A percentile compares a stretch with the other conserved stretches of the same genome.
These are phyloP conservation scores for Spizellomyces sp. DNA, from an alignment of 192 early-diverging fungal species.

Conservation along the genomic window DNA sequence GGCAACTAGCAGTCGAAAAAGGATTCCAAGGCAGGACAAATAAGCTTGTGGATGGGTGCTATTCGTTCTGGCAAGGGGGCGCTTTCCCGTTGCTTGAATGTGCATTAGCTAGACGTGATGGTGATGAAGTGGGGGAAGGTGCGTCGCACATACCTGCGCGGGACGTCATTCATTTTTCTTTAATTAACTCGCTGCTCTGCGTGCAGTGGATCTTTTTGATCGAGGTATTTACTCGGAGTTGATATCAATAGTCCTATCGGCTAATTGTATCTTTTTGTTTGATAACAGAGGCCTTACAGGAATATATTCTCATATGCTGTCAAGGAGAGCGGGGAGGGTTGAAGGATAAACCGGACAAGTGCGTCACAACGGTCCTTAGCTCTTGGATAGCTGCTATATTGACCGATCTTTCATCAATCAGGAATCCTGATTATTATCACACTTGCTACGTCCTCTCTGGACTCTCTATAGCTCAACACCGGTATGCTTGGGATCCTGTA, in stretches of 20 bases:
- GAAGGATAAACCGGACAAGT: constrained; percentile 91
- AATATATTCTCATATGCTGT: constrained; percentile 87
- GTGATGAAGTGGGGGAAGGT: neutral
- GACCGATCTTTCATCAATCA: constrained; percentile 24
- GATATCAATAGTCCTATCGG: too few species aligned
- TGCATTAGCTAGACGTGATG: constrained; percentile 12
- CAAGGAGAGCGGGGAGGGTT: constrained; percentile 80
- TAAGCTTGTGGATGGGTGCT: constrained; percentile 98
- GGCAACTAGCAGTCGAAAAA: constrained; percentile 91
- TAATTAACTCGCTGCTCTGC: neutral
- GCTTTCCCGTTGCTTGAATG: constrained; percentile 69
- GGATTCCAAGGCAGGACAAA: constrained; percentile 96
- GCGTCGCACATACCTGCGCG: neutral
- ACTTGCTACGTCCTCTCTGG: constrained; percentile 92
- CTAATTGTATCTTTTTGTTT: neutral
- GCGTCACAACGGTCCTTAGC: constrained; percentile 13
- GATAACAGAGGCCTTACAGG: constrained; percentile 57
- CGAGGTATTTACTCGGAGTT: neutral
- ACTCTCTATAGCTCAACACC: constrained; percentile 81
- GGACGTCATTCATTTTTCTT: too few species aligned
- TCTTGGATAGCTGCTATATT: neutral
- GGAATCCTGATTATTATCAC: constrained; percentile 86
- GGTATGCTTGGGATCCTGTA: constrained; percentile 48
- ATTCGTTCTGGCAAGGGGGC: constrained; percentile 95
- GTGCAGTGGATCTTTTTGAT: constrained; percentile 22